Conservation (phyloP, 805 yeast genomes). For the Candida glaebosa region DNA sequence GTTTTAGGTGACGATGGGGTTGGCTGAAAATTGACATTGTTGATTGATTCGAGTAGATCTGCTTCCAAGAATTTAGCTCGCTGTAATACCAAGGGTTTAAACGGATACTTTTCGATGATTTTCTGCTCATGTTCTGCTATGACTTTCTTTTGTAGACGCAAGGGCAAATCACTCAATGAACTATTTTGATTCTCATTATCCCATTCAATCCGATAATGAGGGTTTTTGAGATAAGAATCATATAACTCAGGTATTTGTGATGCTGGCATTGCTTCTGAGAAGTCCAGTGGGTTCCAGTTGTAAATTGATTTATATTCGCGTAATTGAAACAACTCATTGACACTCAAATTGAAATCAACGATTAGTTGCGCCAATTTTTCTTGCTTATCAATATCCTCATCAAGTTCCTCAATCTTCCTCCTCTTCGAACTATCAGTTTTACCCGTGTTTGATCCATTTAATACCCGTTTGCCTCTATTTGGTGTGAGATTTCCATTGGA, state of each 20-base stretch:
- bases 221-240: conserved; percentile 26
- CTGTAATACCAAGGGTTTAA: conserved; percentile 26
- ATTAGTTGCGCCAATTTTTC: conserved; percentile 39
- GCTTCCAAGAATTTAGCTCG: conserved; percentile 19
- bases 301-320: conserved; percentile 57
- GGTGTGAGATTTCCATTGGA: conserved; percentile 5
- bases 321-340: conserved; percentile 63
- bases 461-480: conserved; percentile 7
- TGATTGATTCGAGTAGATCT: conserved; percentile 9
- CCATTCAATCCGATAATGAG: conserved; percentile 31
- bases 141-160: conserved; percentile 37
- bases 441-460: neutral
- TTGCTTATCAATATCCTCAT: conserved; percentile 9
- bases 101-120: conserved; percentile 33
- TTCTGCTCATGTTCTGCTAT: conserved; percentile 30
- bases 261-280: conserved; percentile 16
- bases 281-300: conserved; percentile 56
- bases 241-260: conserved; percentile 30
- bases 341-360: conserved; percentile 44
- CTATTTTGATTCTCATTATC: conserved; percentile 21
- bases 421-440: conserved; percentile 11
- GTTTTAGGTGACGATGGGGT: neutral
- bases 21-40: neutral
- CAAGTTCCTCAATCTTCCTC: conserved; percentile 15
- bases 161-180: conserved; percentile 30